Percentiles rank a stretch among this genome's conserved stretches.
phyloP scores from a whole-genome alignment of 345 rosid species.

The Linum tenue region DNA sequence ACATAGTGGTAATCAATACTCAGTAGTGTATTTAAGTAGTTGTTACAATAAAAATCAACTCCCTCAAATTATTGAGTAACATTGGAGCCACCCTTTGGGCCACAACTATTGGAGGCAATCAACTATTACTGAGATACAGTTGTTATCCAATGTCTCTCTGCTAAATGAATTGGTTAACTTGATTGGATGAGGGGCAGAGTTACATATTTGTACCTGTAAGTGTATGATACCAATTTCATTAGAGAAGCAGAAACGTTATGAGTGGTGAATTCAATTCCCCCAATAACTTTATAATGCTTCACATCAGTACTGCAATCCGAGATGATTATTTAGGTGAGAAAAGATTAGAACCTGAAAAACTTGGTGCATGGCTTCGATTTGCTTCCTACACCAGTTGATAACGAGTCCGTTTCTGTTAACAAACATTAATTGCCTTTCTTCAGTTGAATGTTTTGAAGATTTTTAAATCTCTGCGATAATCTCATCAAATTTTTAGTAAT shows the following conservation, averaged over 20 bases:
- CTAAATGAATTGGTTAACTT: conserved; percentile 26
- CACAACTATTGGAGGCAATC: not conserved
- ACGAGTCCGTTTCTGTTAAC: conserved; percentile 83
- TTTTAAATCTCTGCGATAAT: conserved; percentile 11
- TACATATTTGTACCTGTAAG: conserved; percentile 34
- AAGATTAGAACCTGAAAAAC: conserved; percentile 96
- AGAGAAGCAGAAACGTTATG: conserved; percentile 21
- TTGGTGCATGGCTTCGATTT: conserved; percentile 99
- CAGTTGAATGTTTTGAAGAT: conserved; percentile 27
- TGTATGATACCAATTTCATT: conserved; percentile 29
- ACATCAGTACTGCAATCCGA: conserved; percentile 11
- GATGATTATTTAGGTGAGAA: conserved; percentile 41
- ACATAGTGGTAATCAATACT: conserved; percentile 5
- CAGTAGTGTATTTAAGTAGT: not conserved
- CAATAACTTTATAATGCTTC: conserved; percentile 20
- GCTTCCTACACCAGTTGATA: conserved; percentile 98
- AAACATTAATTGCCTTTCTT: conserved; percentile 54
- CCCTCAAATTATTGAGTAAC: not conserved
- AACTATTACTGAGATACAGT: conserved; percentile 14
- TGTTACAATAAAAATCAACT: not conserved
- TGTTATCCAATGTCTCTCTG: conserved; percentile 19
- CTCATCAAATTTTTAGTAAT: not conserved
- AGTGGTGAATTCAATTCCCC: conserved; percentile 14
- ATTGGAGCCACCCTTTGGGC: not conserved
- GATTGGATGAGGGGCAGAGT: conserved; percentile 19